Base-by-base conservation (phyloP, 2,329 filamentous ascomycete species). In the Talaromyces sp. region DNA sequence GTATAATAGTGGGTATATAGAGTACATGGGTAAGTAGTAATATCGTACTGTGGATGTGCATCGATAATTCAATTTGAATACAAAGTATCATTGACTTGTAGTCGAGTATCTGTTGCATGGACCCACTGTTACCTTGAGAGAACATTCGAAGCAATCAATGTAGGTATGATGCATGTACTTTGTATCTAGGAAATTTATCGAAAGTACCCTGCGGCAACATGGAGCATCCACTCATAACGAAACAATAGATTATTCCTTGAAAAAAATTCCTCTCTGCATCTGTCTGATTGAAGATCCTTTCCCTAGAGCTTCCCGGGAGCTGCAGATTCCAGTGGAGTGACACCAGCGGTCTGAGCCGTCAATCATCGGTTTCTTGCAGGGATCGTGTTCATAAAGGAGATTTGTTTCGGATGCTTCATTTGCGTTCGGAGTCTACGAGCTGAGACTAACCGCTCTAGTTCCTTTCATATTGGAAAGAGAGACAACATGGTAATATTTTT, bases 341-440 rank as follows among this genome's bases (percentile, higher is more conserved):
- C 58, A 64, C 60, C 58, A 56, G 58, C 60, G 56, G 61, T 52
- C 56, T 58, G 60, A 60, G 55, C 51, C 46, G 52, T 64, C 52
- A 52, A 35, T 44, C 47, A 29, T 41, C 58, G 61, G 61, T 20
- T 55, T 54, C 58, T 45, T 60, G 61, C 61, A 64, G 60, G 19
- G 30, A 57, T 54, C 41, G 36, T 59, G 32, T 49, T 57, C 47
- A n/a, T n/a, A n/a, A 47, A 30, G 35, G 48, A 22, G 9, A 36
- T 11, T 37, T 46, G 49, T 46, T 58, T 29, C 49, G 35, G 29
- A n/a, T 33, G 47, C 55, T 40, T n/a, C 32, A 39, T 49, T 49
- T 49, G 17, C 29, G 37, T n/a, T n/a, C n/a, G n/a, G n/a, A n/a
- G 37, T 51, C 41, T 52, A 50, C 36, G 55, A 49, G 27, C 47